Conservation (phyloP, 2,329 filamentous ascomycete species). For the Thermoascus crustaceus region DNA sequence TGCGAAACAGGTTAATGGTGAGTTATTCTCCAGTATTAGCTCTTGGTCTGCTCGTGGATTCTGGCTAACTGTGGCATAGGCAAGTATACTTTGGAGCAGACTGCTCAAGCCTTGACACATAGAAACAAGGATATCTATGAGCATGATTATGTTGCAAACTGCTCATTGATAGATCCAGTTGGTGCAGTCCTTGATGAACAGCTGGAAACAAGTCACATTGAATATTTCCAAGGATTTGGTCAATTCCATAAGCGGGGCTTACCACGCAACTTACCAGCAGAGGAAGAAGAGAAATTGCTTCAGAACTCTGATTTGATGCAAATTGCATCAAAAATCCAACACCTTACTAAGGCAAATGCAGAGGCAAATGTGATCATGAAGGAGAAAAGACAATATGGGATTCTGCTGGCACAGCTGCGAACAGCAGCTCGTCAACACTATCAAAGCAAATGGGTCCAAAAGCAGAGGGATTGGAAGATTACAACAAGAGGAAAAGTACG, state of each 20-base stretch:
- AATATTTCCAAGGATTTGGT: slow-evolving; percentile 6
- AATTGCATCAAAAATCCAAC: slow-evolving; percentile 5
- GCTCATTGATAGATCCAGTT: slow-evolving; percentile 5
- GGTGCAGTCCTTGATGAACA: slow-evolving; percentile 2
- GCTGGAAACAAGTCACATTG: slow-evolving; percentile 7
- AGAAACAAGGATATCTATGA: slow-evolving; percentile 3
- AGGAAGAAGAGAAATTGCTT: slow-evolving; percentile 7
- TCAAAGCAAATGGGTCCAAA: slow-evolving; percentile 9
- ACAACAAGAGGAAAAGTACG: slow-evolving; percentile 8
- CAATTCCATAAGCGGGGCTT: slow-evolving; percentile 6
- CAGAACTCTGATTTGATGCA: slow-evolving; percentile 1
- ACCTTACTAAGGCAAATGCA: too few species aligned
- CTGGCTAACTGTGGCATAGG: slow-evolving; percentile 3
- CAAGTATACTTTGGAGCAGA: slow-evolving; percentile 2
- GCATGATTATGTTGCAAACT: slow-evolving; percentile 6
- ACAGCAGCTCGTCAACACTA: slow-evolving; percentile 5
- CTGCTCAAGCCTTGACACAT: slow-evolving; percentile 4
- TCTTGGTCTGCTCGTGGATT: not conserved
- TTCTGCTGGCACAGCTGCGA: not conserved
- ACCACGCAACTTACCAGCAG: slow-evolving; percentile 4
- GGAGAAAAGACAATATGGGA: not conserved
- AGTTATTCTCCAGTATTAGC: not conserved
- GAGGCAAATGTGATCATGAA: slow-evolving; percentile 2
- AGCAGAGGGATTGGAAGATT: slow-evolving; percentile 9
- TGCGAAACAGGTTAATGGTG: slow-evolving; percentile 4